Percentiles rank a stretch among this genome's conserved stretches.
These are phyloP conservation scores for Tuber aestivum DNA, from an alignment of 495 filamentous ascomycete species.

Conservation along the genomic window DNA sequence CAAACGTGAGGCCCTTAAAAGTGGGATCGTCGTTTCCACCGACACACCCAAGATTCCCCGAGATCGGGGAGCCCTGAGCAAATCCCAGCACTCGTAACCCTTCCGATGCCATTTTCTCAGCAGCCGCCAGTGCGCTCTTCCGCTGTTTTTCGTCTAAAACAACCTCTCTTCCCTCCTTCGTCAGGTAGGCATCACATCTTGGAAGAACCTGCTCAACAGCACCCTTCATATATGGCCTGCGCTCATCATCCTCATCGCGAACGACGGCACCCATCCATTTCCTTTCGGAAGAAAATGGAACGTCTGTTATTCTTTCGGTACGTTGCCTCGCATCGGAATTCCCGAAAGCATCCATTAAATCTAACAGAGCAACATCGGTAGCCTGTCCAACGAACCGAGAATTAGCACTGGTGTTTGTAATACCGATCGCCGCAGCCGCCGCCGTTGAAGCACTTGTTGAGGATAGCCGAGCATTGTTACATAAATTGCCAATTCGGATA, in stretches of 20 bases:
- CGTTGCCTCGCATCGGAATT: conserved; percentile 85
- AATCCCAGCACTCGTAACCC: conserved; percentile 90
- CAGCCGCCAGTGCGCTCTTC: conserved; percentile 69
- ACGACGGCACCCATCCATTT: conserved; percentile 99
- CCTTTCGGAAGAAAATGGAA: conserved; percentile 90
- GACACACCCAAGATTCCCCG: conserved; percentile 43
- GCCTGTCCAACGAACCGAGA: conserved; percentile 92
- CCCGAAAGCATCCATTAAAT: conserved; percentile 80
- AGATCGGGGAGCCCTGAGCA: conserved; percentile 62
- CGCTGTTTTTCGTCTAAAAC: conserved; percentile 73
- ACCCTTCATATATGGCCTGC: conserved; percentile 81
- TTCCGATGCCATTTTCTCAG: conserved; percentile 81
- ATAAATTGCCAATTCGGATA: conserved; percentile 85
- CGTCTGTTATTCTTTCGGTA: conserved; percentile 70
- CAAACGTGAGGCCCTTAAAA: conserved; percentile 79
- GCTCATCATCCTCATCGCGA: conserved; percentile 44
- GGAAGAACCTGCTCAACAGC: conserved; percentile 81
- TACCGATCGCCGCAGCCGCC: conserved; percentile 34
- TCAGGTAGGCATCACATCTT: conserved; percentile 84
- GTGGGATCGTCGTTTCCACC: conserved; percentile 55
- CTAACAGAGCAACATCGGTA: conserved; percentile 91
- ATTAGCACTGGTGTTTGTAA: conserved; percentile 47
- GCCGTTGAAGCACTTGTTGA: conserved; percentile 29
- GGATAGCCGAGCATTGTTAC: conserved; percentile 84
- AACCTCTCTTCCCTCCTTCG: conserved; percentile 77